Evolutionary conservation across 306 rosid species (phyloP).

Genomic region (Macrotyloma uniflorum): DNA sequence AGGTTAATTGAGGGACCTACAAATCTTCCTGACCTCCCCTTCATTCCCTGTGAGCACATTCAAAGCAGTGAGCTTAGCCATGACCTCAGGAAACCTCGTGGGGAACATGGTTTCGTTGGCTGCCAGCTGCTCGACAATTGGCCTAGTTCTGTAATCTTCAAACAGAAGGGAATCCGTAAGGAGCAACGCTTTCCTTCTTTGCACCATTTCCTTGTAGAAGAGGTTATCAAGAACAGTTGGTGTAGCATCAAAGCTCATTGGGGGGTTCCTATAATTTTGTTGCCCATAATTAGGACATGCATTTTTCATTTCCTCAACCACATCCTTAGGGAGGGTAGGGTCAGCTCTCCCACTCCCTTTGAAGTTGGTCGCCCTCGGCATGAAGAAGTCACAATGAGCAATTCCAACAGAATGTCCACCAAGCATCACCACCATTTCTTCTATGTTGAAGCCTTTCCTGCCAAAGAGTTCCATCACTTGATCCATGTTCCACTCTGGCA

Average conservation of each 20-base stretch:
- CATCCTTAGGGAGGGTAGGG: conserved; percentile 11
- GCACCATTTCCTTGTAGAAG: conserved; percentile 48
- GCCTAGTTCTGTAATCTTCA: conserved; percentile 42
- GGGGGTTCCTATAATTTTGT: neutral
- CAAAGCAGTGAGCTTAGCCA: conserved; percentile 36
- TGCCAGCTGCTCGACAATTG: conserved; percentile 46
- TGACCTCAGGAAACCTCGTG: conserved; percentile 37
- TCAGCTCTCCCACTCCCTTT: conserved; percentile 24
- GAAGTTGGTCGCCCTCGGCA: conserved; percentile 42
- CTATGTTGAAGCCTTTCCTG: conserved; percentile 43
- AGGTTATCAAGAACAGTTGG: conserved; percentile 54
- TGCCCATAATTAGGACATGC: conserved; percentile 34
- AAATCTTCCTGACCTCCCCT: conserved; percentile 66
- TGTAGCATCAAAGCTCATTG: conserved; percentile 52
- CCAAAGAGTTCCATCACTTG: conserved; percentile 33
- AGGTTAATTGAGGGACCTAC: conserved; percentile 53
- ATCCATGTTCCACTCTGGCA: conserved; percentile 34
- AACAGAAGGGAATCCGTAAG: conserved; percentile 48
- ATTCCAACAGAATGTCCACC: conserved; percentile 76
- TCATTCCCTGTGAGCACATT: conserved; percentile 48
- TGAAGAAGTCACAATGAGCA: conserved; percentile 46
- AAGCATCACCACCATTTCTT: conserved; percentile 56
- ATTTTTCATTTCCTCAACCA: conserved; percentile 9
- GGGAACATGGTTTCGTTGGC: conserved; percentile 7
- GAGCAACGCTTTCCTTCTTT: conserved; percentile 45